These are phyloP conservation scores for Arachnomyces sp. DNA, from an alignment of 2,329 filamentous ascomycete species.

Conservation along the genomic window DNA sequence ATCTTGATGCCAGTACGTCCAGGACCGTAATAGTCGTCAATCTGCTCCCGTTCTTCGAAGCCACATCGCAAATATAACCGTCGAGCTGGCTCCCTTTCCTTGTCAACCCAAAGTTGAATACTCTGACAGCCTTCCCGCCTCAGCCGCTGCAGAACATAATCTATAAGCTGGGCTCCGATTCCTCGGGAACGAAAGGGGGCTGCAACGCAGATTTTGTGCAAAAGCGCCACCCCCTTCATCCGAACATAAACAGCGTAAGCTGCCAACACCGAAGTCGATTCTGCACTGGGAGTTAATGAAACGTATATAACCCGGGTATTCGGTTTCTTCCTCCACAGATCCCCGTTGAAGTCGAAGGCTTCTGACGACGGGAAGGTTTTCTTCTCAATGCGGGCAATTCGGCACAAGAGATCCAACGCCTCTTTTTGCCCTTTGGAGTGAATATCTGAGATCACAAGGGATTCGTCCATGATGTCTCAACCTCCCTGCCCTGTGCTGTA, in stretches of 20 bases:
- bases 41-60: conserved; percentile 39
- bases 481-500: conserved; percentile 13
- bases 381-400: conserved; percentile 37
- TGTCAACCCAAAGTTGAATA: conserved; percentile 47
- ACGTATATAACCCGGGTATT: conserved; percentile 38
- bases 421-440: conserved; percentile 28
- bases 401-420: conserved; percentile 28
- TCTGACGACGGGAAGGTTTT: conserved; percentile 45
- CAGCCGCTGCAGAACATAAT: conserved; percentile 35
- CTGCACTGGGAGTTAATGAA: conserved; percentile 10
- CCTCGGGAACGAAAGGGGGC: conserved; percentile 39
- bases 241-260: conserved; percentile 43
- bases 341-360: conserved; percentile 39
- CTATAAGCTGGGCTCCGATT: conserved; percentile 39
- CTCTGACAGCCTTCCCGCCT: conserved; percentile 39
- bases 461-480: conserved; percentile 16
- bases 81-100: conserved; percentile 36
- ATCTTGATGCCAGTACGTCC: conserved; percentile 41
- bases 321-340: conserved; percentile 40
- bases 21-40: conserved; percentile 43
- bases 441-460: conserved; percentile 27
- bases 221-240: conserved; percentile 36
- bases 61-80: conserved; percentile 38
- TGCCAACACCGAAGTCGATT: conserved; percentile 8
- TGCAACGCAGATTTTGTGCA: conserved; percentile 47